Evolutionary conservation across 2,329 filamentous ascomycete genomes (phyloP), one percentile per base, ranked within the genome.

Genomic region (Rachicladosporium sp.): DNA sequence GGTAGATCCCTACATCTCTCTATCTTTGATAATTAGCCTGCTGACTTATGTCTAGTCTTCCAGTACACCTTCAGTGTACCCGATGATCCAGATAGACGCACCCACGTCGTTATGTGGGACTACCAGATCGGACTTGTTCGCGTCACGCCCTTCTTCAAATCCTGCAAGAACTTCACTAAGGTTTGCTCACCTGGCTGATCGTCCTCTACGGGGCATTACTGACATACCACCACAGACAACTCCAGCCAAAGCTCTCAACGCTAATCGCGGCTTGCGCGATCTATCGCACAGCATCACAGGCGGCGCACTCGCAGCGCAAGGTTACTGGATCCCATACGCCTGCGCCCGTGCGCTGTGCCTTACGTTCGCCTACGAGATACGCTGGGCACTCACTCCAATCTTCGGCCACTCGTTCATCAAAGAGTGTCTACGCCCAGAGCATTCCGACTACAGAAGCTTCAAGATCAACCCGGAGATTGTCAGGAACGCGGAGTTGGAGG

Each of bases 201-300:
- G n/a, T 34, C 36, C n/a, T 7, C 6, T 10, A 10, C 31, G 10
- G 29, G 19, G 13, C 4, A 10, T 5, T 4, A 9, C 35, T 35
- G 23, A 40, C 33, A 10, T 31, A 19, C n/a, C 21, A 15, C 12
- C 27, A 10, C 52, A 95, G 89, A 95, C 89, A 1, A 82, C 80
- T 12, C 88, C 89, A 1, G 84, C 81, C 6, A 93, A 89, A 61
- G 86, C 91, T 65, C 65, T 63, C 19, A 54, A 49, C 29, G 41
- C 60, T 40, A 96, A 94, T 51, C 75, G 77, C 0, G 88, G 89
- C 4, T 74, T 98, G 29, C 29, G 15, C n/a, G 81, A 91, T n/a
- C 83, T 96, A 45, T 86, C 82, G 21, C 82, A 93, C 58, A 94
- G 86, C 60, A 93, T 96, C 57, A 98, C 91, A 1, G 91, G 91